Conservation (phyloP, 306 rosid genomes). For the Hippophae tibetana region DNA sequence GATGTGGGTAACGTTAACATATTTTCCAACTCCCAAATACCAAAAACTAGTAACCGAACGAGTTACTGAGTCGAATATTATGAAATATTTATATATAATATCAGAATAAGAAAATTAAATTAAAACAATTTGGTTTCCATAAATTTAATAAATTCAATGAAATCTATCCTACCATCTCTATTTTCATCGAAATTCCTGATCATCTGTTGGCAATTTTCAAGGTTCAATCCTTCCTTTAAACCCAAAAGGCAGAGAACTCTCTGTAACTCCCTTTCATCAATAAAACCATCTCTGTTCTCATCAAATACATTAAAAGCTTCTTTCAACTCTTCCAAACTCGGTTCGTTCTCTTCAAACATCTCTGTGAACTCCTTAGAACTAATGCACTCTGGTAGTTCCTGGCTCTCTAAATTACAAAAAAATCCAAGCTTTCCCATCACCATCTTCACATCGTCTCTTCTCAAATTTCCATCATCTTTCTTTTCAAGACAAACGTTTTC, state of each 20-base stretch:
- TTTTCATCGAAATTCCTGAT: constrained; percentile 27
- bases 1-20: no score
- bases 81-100: no score
- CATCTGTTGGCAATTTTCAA: constrained; percentile 32
- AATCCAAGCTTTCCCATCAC: constrained; percentile 54
- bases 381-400: constrained; percentile 26
- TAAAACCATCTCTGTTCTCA: constrained; percentile 42
- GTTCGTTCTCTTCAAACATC: constrained; percentile 53
- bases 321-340: constrained; percentile 32
- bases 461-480: constrained; percentile 29
- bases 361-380: constrained; percentile 31
- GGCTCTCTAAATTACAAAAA: constrained; percentile 42
- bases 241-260: constrained; percentile 28
- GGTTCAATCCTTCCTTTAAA: constrained; percentile 23
- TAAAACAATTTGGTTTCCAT: constrained; percentile 41
- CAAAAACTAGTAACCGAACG: no score
- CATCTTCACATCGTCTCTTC: constrained; percentile 40
- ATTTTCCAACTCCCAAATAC: no score
- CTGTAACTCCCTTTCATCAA: constrained; percentile 38
- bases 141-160: constrained; percentile 34
- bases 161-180: constrained; percentile 41
- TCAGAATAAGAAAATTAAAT: constrained; percentile 1
- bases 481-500: constrained; percentile 1
- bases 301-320: constrained; percentile 43
- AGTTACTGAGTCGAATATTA: no score